Base-by-base conservation (phyloP, 2,329 filamentous ascomycete genomes). In the Torrubiella hemipterigena region DNA sequence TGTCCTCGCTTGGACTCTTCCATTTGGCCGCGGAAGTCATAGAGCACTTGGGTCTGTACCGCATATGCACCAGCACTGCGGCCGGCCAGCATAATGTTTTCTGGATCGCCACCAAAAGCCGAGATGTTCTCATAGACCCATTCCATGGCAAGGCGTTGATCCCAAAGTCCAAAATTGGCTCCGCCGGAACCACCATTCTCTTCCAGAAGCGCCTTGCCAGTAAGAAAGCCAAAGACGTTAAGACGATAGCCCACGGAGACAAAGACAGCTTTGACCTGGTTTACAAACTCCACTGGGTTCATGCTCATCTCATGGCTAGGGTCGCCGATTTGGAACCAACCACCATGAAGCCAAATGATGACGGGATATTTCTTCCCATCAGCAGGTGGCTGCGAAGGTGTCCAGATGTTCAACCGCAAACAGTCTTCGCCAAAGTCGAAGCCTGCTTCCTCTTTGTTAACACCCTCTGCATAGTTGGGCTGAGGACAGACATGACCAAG, bases 81-180 rank as follows among this genome's bases (percentile, higher is more conserved):
- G 5, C 57, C 61, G 4, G 52, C 55, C 2, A 63, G 49, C 0
- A 59, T 66, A 24, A 69, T 56, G 31, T 62, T 59, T n/a, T 42
- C 35, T 0, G 56, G 36, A 38, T 69, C 57, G 4, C 65, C 66
- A 7, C 57, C 58, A 34, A 68, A 67, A 14, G 45, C 34, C 4
- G 45, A 39, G 29, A 70, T 65, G 36, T 69, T 59, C 6, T 57
- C 45, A 20, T 63, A 51, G 0, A 67, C 57, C 67, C 68, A 73
- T 42, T 67, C 53, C 7, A 68, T 45, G 1, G 65, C 66, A 10
- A 62, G 46, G 3, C 59, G 48, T 38, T 70, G 65, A 37, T 73
- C 68, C 42, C 55, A 59, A 1, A 63, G 46, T 2, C 60, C 60
- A 36, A 53, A 58, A 35, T 63, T 63, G 2, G 58, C 39, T 6